Evolutionary conservation across 768 basidiomycete genomes (phyloP), one percentile per base, ranked within the genome.

Genomic region (Psilocybe cubensis): DNA sequence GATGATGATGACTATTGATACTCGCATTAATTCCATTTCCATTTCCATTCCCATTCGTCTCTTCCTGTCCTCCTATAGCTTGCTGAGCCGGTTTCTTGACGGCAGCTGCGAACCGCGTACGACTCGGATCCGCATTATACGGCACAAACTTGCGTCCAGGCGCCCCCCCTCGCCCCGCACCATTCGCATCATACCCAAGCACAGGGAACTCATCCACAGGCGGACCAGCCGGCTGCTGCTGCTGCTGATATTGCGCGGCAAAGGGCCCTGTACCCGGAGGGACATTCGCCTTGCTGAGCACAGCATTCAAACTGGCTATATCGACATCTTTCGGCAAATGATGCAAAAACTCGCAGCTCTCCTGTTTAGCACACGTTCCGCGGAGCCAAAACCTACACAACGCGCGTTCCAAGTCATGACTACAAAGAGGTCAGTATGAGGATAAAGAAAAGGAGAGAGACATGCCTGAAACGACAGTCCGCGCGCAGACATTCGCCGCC

Each of bases 341-440:
- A 68, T 97, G 96, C 68, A 97, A 74, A 74, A 98, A 98, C 74
- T 98, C 97, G 84, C 96, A 98, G 62, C 83, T 85, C 56, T 96
- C 95, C 53, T 95, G 92, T 72, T 99, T 99, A 27, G 96, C 93
- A 68, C 97, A 99, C 43, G 94, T 94, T 4, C 96, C 96, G 49
- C 96, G 85, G 27, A 99, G 82, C 97, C 97, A 99, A 78, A 99
- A 99, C 31, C 97, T 89, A 75, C 92, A 95, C 20, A 98, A 72
- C 1, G 96, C 96, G 40, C 96, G 85, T 71, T 98, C 96, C 3
- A 97, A 83, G 67, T 98, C 96, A 69, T 97, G 96, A 65, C 96
- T 97, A 53, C 52, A 52, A 47, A 52, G 23, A 48, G 41, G 33
- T 55, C 3, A 11, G 57, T 52, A 45, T 3, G 44, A 21, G 21